Evolutionary conservation across 1,284 basidiomycete genomes (phyloP).

Genomic region (Moesziomyces antarcticus): DNA sequence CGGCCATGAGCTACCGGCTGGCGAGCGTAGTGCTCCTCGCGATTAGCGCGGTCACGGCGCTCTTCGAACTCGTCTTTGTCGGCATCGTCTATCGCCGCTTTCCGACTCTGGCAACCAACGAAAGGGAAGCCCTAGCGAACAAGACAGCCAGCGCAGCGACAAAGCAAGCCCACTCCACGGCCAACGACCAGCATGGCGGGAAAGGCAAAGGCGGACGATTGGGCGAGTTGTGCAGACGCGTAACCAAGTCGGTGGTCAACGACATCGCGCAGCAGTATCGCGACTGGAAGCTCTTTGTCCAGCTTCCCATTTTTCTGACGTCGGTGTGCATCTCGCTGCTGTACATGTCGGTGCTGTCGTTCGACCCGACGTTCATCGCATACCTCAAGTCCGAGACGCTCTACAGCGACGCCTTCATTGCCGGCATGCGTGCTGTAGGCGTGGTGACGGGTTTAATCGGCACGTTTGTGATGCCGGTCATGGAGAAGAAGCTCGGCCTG

Average conservation of each 20-base stretch:
- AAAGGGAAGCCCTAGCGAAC: constrained; percentile 20
- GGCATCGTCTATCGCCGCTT: constrained; percentile 54
- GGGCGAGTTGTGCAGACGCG: background rate
- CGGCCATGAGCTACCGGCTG: constrained; percentile 38
- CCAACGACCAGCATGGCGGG: background rate
- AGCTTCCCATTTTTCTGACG: constrained; percentile 69
- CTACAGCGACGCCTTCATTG: constrained; percentile 72
- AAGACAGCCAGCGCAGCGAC: constrained; percentile 5
- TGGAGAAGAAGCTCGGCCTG: constrained; percentile 70
- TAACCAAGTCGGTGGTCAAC: constrained; percentile 3
- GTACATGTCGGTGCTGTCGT: constrained; percentile 71
- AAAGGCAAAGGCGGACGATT: background rate
- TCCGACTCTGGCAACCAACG: constrained; percentile 35
- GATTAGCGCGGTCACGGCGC: constrained; percentile 34
- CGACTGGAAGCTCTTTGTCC: constrained; percentile 71
- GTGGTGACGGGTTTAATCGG: constrained; percentile 71
- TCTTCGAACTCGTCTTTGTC: constrained; percentile 55
- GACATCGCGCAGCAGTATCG: constrained; percentile 33
- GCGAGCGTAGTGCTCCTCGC: constrained; percentile 49
- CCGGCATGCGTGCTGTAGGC: constrained; percentile 72
- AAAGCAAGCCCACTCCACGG: background rate
- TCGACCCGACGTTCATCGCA: constrained; percentile 57
- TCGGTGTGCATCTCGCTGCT: constrained; percentile 72
- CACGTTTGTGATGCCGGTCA: constrained; percentile 70
- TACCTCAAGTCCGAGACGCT: constrained; percentile 61